A percentile compares a stretch with the other conserved stretches of the same genome.
phyloP scores from a whole-genome alignment of 352 stramenopile species.

The Phytopythium delawarense region DNA sequence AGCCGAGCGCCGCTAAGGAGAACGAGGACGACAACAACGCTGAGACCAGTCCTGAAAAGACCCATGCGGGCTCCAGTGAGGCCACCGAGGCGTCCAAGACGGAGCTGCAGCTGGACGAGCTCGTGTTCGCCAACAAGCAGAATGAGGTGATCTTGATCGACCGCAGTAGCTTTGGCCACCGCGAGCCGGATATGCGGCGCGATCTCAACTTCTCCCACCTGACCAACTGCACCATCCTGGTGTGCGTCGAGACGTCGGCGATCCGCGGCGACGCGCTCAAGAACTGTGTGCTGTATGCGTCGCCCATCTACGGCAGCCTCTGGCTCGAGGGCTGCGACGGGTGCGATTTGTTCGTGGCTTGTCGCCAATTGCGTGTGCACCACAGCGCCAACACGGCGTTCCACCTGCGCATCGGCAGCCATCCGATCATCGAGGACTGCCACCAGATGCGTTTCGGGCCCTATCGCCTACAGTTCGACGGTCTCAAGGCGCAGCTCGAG shows the following conservation, averaged over 20 bases:
- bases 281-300: slow-evolving; percentile 70
- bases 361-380: slow-evolving; percentile 86
- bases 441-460: slow-evolving; percentile 75
- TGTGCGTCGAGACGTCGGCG: slow-evolving; percentile 66
- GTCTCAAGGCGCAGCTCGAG: slow-evolving; percentile 57
- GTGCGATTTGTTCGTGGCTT: slow-evolving; percentile 81
- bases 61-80: not conserved
- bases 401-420: slow-evolving; percentile 74
- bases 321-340: slow-evolving; percentile 79
- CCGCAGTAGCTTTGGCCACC: slow-evolving; percentile 35
- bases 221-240: slow-evolving; percentile 64
- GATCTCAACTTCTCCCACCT: slow-evolving; percentile 75
- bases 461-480: slow-evolving; percentile 64
- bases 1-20: slow-evolving; percentile 12
- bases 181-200: slow-evolving; percentile 27
- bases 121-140: slow-evolving; percentile 50
- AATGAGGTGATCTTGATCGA: slow-evolving; percentile 74
- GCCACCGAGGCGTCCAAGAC: not conserved
- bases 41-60: slow-evolving; percentile 8
- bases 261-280: slow-evolving; percentile 66
- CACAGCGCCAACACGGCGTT: slow-evolving; percentile 63
- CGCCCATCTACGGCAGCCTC: slow-evolving; percentile 77
- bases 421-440: slow-evolving; percentile 92
- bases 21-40: slow-evolving; percentile 13
- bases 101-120: slow-evolving; percentile 37